A percentile compares a stretch with the other conserved stretches of the same genome.
Evolutionary conservation across 225 moss, liverwort and hornwort genomes (phyloP).

Genomic region (Takakia lepidozioides): DNA sequence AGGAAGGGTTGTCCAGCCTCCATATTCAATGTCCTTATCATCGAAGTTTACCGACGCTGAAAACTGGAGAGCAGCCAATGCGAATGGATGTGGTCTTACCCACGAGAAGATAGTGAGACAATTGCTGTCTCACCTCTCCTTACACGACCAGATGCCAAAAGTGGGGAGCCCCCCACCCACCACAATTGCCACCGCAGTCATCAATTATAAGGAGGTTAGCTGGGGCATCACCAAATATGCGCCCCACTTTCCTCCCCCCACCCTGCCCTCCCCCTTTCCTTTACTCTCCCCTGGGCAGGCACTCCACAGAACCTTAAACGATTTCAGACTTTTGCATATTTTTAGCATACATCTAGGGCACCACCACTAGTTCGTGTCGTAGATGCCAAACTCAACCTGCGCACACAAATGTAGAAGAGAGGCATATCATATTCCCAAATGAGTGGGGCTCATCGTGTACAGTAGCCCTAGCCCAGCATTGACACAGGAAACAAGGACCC

Average conservation of each 20-base stretch:
- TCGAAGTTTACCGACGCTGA: background rate
- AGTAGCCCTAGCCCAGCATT: background rate
- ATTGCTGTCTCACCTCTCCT: conserved; percentile 2
- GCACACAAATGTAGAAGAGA: conserved; percentile 8
- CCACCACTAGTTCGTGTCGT: conserved; percentile 26
- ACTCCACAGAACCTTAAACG: background rate
- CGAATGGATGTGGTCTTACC: background rate
- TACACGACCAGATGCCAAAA: background rate
- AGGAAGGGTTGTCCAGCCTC: background rate
- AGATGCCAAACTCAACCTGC: conserved; percentile 40
- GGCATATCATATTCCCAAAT: conserved; percentile 2
- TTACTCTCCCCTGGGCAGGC: too few relatives aligned
- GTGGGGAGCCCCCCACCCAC: background rate
- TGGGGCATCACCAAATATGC: background rate
- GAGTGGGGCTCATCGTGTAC: background rate
- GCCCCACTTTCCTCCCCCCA: too few relatives aligned
- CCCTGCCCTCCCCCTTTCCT: too few relatives aligned
- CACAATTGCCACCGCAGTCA: background rate
- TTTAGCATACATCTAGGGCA: conserved; percentile 38
- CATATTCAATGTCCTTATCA: background rate
- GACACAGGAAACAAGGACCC: background rate
- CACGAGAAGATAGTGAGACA: background rate
- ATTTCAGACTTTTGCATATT: background rate
- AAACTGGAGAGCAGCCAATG: background rate
- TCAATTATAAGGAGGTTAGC: background rate